phyloP scores from a whole-genome alignment of 1,139 yeast genomes.

The Pichia sp. region DNA sequence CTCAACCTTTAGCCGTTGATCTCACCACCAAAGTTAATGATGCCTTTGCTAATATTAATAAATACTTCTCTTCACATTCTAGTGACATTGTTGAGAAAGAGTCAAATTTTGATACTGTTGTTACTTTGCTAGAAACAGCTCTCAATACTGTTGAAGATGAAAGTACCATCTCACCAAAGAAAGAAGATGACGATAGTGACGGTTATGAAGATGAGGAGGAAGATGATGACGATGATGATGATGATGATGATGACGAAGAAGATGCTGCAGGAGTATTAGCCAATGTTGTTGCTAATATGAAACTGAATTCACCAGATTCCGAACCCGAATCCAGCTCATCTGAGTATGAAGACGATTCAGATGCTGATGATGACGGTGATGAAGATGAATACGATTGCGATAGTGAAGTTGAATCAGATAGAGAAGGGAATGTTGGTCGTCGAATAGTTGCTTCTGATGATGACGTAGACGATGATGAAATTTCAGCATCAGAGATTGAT shows the following conservation, averaged over 20 bases:
- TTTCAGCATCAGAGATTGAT: constrained; percentile 13
- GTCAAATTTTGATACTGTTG: background rate
- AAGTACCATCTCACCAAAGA: background rate
- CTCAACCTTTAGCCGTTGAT: constrained; percentile 60
- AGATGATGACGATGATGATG: constrained; percentile 11
- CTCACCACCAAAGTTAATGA: constrained; percentile 46
- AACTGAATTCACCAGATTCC: background rate
- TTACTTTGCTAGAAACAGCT: background rate
- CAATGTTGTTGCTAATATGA: constrained; percentile 12
- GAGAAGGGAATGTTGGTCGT: constrained; percentile 22
- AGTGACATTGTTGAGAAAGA: background rate
- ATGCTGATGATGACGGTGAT: constrained; percentile 16
- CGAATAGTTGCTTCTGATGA: constrained; percentile 22
- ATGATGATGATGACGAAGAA: constrained; percentile 10
- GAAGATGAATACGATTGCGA: constrained; percentile 23
- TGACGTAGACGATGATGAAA: constrained; percentile 10
- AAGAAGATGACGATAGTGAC: background rate
- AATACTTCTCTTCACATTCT: background rate
- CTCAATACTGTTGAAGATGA: background rate
- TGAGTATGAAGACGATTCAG: constrained; percentile 18
- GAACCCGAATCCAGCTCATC: background rate
- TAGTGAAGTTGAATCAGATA: constrained; percentile 21
- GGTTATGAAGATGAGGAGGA: constrained; percentile 8
- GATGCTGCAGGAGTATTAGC: no score
- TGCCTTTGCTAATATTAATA: constrained; percentile 32